Conservation (phyloP, 2,329 filamentous ascomycete genomes). For the Phaeomoniella chlamydospora region DNA sequence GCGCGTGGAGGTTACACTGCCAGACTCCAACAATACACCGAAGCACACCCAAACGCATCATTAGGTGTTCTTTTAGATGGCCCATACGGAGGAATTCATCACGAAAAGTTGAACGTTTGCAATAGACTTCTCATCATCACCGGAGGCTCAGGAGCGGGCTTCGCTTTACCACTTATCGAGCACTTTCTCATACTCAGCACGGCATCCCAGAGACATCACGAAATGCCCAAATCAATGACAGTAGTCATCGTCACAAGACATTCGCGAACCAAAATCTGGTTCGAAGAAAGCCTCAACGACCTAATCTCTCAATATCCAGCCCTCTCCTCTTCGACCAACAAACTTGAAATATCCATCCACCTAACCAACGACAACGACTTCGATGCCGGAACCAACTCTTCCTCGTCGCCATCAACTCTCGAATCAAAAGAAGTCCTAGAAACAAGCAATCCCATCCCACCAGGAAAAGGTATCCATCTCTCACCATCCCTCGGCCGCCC, state of each 20-base stretch:
- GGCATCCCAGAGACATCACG: too few species aligned
- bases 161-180: conserved; percentile 34
- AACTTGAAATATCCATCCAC: conserved; percentile 12
- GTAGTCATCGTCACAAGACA: conserved; percentile 23
- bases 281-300: conserved; percentile 15
- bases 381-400: conserved; percentile 6
- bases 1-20: conserved; percentile 35
- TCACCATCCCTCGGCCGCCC: conserved; percentile 5
- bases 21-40: conserved; percentile 25
- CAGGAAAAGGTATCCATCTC: too few species aligned
- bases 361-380: conserved; percentile 12
- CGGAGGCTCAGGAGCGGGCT: conserved; percentile 42
- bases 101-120: conserved; percentile 20
- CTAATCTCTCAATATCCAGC: conserved; percentile 12
- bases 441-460: too few species aligned
- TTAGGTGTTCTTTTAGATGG: conserved; percentile 40
- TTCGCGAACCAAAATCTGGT: conserved; percentile 19
- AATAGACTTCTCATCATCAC: conserved; percentile 34
- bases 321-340: conserved; percentile 4
- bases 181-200: conserved; percentile 2
- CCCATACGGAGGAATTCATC: conserved; percentile 40
- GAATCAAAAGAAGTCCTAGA: conserved; percentile 1
- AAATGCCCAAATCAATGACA: conserved; percentile 10
- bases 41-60: conserved; percentile 18
- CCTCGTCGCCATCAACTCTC: conserved; percentile 12